These are phyloP conservation scores for Citrullus amarus DNA, from an alignment of 306 rosid genomes.

Conservation along the genomic window DNA sequence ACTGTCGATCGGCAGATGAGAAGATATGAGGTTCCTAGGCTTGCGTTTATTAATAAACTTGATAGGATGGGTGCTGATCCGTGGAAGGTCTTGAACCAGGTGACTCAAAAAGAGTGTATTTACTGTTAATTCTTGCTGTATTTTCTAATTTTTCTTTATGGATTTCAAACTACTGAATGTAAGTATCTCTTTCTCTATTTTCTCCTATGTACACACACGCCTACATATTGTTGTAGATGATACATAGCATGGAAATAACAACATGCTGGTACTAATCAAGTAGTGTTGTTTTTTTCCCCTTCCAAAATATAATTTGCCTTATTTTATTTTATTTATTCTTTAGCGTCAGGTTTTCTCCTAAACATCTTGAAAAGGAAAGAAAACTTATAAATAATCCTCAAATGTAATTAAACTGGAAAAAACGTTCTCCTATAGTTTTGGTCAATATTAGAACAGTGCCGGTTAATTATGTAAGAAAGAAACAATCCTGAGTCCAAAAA, in stretches of 20 bases:
- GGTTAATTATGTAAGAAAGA: background rate
- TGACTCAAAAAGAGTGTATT: constrained; percentile 12
- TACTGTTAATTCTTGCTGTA: background rate
- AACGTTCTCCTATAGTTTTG: background rate
- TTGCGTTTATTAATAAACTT: constrained; percentile 93
- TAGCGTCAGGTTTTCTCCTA: background rate
- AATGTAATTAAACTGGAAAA: background rate
- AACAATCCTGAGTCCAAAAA: background rate
- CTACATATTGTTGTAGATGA: background rate
- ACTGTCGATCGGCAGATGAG: constrained; percentile 98
- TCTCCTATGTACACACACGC: background rate
- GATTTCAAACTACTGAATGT: background rate
- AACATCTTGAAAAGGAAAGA: background rate
- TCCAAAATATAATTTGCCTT: background rate
- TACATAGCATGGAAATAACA: background rate
- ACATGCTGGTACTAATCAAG: background rate
- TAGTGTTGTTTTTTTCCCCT: background rate
- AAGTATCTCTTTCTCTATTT: background rate
- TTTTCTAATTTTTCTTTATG: background rate
- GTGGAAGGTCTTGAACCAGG: constrained; percentile 97
- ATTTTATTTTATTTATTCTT: background rate
- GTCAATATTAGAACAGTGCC: background rate
- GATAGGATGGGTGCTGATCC: constrained; percentile 99
- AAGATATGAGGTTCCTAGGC: constrained; percentile 87
- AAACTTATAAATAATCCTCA: background rate